These are phyloP conservation scores for Sophora flavescens DNA, from an alignment of 306 rosid species.

Conservation along the genomic window DNA sequence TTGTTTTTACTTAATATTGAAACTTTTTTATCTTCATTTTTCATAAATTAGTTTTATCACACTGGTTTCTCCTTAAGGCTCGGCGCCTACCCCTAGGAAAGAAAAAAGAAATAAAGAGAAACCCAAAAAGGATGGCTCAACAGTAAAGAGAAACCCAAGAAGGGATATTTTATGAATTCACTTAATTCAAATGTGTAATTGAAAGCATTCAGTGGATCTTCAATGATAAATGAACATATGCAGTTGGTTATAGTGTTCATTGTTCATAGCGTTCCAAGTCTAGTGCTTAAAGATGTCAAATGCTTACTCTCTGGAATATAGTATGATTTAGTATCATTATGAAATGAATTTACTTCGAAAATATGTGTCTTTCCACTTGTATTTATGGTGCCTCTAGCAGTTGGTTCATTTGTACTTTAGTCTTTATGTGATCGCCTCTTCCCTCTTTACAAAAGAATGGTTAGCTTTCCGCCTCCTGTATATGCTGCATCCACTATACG, in stretches of 20 bases:
- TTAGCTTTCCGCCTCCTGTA: constrained; percentile 22
- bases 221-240: no score
- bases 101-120: background rate
- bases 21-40: background rate
- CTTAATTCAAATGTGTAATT: no score
- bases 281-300: background rate
- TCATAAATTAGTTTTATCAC: constrained; percentile 6
- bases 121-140: background rate
- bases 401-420: no score
- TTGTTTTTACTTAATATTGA: background rate
- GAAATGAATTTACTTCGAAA: background rate
- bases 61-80: constrained; percentile 13
- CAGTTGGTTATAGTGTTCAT: no score
- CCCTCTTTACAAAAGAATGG: background rate
- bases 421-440: background rate
- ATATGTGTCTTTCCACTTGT: constrained; percentile 8
- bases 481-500: constrained; percentile 16
- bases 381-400: background rate
- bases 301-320: background rate
- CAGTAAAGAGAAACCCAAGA: background rate
- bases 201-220: no score
- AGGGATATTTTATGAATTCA: background rate
- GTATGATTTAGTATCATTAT: constrained; percentile 26
- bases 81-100: background rate
- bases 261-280: no score